A percentile compares a stretch with the other conserved stretches of the same genome.
phyloP scores from a whole-genome alignment of 1,284 basidiomycete genomes.

The Tilletia horrida region DNA sequence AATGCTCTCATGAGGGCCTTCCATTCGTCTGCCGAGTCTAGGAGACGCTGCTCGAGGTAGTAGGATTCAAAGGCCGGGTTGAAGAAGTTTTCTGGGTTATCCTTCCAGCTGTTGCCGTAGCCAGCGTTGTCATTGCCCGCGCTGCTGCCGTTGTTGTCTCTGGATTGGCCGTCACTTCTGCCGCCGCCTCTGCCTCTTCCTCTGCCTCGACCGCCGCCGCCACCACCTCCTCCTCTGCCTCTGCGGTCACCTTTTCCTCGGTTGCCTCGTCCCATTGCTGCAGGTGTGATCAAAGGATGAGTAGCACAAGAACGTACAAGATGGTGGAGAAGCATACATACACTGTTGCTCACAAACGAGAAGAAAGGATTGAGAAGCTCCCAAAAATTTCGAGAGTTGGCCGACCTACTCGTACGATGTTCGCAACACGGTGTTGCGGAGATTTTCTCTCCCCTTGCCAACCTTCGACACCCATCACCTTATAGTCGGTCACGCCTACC shows the following conservation, averaged over 20 bases:
- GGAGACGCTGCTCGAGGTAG: conserved; percentile 50
- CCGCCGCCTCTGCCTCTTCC: conserved; percentile 28
- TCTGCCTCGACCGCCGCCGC: conserved; percentile 21
- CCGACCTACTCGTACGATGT: too few species aligned
- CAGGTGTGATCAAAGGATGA: background rate
- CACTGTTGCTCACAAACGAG: too few species aligned
- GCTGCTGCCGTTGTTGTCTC: conserved; percentile 7
- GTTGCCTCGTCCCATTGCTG: too few species aligned
- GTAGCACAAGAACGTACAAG: too few species aligned
- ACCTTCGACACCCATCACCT: background rate
- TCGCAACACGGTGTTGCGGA: too few species aligned
- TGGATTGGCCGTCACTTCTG: conserved; percentile 9
- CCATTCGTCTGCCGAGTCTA: conserved; percentile 65
- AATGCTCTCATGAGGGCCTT: conserved; percentile 68
- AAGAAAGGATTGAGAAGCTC: too few species aligned
- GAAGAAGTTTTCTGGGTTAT: conserved; percentile 21
- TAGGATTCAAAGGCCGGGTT: conserved; percentile 46
- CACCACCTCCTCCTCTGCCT: conserved; percentile 29
- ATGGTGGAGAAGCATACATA: too few species aligned
- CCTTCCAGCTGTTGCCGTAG: conserved; percentile 16
- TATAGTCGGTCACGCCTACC: too few species aligned
- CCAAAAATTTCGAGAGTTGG: too few species aligned
- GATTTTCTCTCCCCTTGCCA: background rate
- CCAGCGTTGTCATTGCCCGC: conserved; percentile 4
- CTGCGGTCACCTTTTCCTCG: conserved; percentile 19